Evolutionary conservation across 2,329 filamentous ascomycete species (phyloP).

Genomic region (Gnomoniopsis smithogilvyi): DNA sequence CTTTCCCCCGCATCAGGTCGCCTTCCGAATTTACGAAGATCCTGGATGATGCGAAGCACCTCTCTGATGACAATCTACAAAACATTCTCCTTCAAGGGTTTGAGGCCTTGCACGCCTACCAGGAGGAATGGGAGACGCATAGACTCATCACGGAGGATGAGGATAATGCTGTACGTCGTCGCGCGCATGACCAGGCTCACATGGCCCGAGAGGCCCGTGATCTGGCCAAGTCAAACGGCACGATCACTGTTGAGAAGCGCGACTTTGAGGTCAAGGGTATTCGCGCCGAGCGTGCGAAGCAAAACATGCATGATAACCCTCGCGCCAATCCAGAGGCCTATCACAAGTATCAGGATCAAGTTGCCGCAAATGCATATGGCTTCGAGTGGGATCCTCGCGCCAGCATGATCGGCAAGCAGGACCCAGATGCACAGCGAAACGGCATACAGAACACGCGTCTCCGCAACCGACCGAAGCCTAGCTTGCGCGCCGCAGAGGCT

Average conservation of each 20-base stretch:
- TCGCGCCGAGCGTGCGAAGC: slow-evolving; percentile 35
- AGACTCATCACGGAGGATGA: slow-evolving; percentile 53
- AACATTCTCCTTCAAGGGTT: slow-evolving; percentile 42
- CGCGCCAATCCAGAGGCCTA: slow-evolving; percentile 45
- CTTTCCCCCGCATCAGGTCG: slow-evolving; percentile 49
- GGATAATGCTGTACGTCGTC: slow-evolving; percentile 52
- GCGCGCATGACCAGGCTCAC: slow-evolving; percentile 39
- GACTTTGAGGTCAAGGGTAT: slow-evolving; percentile 55
- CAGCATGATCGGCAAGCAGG: slow-evolving; percentile 56
- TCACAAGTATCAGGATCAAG: slow-evolving; percentile 47
- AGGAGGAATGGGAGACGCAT: slow-evolving; percentile 51
- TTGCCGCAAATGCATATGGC: slow-evolving; percentile 58
- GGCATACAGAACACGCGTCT: slow-evolving; percentile 52
- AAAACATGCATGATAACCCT: slow-evolving; percentile 39
- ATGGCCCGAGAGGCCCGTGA: slow-evolving; percentile 32
- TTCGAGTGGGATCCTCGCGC: slow-evolving; percentile 60
- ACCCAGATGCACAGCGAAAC: slow-evolving; percentile 54
- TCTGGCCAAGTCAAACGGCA: slow-evolving; percentile 24
- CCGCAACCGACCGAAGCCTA: slow-evolving; percentile 55
- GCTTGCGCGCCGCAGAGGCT: slow-evolving; percentile 56
- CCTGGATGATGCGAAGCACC: slow-evolving; percentile 48
- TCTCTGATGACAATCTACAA: slow-evolving; percentile 44
- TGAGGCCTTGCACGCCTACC: slow-evolving; percentile 46
- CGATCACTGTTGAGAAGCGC: slow-evolving; percentile 41
- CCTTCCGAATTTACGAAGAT: slow-evolving; percentile 45